These are phyloP conservation scores for Mortierella antarctica DNA, from an alignment of 192 early-diverging fungal species.

Conservation along the genomic window DNA sequence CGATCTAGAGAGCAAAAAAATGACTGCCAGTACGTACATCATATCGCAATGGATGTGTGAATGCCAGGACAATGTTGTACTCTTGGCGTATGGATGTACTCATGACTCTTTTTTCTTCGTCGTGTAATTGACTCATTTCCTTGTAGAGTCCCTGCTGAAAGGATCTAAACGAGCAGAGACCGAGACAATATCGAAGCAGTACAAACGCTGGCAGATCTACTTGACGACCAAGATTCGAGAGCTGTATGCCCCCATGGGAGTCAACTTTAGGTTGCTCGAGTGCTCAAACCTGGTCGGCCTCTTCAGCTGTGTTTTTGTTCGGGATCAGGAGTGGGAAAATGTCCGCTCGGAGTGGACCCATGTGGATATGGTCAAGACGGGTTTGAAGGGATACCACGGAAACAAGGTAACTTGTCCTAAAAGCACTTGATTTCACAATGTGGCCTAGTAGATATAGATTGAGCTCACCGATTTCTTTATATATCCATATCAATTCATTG, in stretches of 20 bases:
- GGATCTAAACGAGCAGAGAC: constrained; percentile 68
- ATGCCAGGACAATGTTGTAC: neutral
- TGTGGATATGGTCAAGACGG: constrained; percentile 87
- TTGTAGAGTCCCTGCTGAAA: constrained; percentile 63
- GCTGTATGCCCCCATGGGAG: constrained; percentile 57
- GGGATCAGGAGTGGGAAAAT: constrained; percentile 60
- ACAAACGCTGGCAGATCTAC: constrained; percentile 86
- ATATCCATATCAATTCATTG: constrained; percentile 5
- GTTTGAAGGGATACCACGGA: constrained; percentile 86
- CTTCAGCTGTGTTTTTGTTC: constrained; percentile 88
- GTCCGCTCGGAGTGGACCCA: constrained; percentile 66
- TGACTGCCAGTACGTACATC: constrained; percentile 73
- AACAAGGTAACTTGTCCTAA: constrained; percentile 78
- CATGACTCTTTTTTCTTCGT: constrained; percentile 40
- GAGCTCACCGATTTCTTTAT: constrained; percentile 10
- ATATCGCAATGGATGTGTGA: neutral
- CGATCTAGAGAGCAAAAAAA: constrained; percentile 84
- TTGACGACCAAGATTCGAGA: constrained; percentile 70
- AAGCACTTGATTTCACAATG: neutral
- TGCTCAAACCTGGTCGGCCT: constrained; percentile 91
- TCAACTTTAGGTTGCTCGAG: constrained; percentile 69
- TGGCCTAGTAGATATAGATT: constrained; percentile 21
- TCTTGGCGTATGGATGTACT: constrained; percentile 39
- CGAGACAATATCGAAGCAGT: constrained; percentile 73
- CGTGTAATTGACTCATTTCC: neutral